Evolutionary conservation across 805 yeast species (phyloP), one percentile per base, ranked within the genome.

Genomic region (Sungouiozyma ichnusensis): DNA sequence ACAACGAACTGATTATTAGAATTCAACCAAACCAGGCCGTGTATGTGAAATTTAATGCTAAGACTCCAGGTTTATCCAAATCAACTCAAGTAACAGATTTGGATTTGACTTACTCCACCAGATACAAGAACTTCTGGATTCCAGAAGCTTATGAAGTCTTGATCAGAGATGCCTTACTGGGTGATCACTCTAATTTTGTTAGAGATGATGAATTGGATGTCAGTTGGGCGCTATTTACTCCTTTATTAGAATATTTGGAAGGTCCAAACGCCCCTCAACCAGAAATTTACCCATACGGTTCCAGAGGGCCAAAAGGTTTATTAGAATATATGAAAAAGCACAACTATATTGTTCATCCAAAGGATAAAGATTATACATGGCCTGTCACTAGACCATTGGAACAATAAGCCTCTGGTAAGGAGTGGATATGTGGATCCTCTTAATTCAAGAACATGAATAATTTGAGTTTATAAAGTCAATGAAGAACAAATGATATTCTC

Each of bases 141-240:
- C 97, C 98, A 36, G 96, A 90, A 71, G 97, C 97, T 35, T 92
- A 92, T 65, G 98, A 92, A 70, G 83, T 96, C 1, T 76, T 92
- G 54, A 85, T 92, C 55, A 78, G 94, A 65, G 97, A 92, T 65
- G 84, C 90, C 48, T 66, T 82, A 59, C 74, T 77, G 52, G 97
- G 94, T 44, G 95, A 88, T 65, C 98, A 92, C 67, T 84, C 97
- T 40, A 90, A 90, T 69, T 92, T 92, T 62, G 97, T 92, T 29
- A 81, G 98, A 68, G 97, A 90, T 61, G 98, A 92, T 62, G 98
- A 92, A 69, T 75, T 92, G 59, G 97, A 88, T 43, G 79, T 81
- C 45, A 81, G 94, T 46, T 92, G 98, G 98, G 73, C 73, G 52
- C 69, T 92, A 45, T 92, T 90, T 71, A 92, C 97, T 16, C 97